Evolutionary conservation across 345 rosid species (phyloP).

Genomic region (Gossypium arboreum): DNA sequence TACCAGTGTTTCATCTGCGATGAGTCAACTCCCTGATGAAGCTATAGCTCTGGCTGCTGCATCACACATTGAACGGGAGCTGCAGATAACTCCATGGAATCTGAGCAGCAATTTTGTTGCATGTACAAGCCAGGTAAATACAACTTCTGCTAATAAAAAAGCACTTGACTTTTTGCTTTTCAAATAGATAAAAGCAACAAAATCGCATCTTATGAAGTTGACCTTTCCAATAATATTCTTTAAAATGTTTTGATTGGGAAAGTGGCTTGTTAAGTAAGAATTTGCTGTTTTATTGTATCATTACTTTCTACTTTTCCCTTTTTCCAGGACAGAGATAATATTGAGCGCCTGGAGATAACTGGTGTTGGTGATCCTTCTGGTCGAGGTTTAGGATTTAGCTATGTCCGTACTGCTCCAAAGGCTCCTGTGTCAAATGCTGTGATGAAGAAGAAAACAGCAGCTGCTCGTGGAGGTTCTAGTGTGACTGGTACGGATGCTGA

Average conservation of each 20-base stretch:
- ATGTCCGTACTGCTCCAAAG: constrained; percentile 84
- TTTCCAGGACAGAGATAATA: constrained; percentile 86
- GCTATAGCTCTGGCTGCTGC: constrained; percentile 98
- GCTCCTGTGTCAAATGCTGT: constrained; percentile 76
- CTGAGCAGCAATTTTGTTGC: constrained; percentile 92
- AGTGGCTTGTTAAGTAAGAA: neutral
- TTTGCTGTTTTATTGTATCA: neutral
- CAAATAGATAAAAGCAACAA: neutral
- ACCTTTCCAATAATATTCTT: neutral
- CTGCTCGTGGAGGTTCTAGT: constrained; percentile 78
- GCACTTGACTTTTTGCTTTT: neutral
- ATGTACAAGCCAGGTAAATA: constrained; percentile 79
- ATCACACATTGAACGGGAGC: constrained; percentile 91
- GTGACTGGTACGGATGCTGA: constrained; percentile 99
- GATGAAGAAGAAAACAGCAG: constrained; percentile 78
- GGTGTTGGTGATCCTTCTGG: constrained; percentile 99
- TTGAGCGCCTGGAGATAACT: constrained; percentile 96
- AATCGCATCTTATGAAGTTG: neutral
- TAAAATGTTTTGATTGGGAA: neutral
- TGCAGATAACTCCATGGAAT: constrained; percentile 96
- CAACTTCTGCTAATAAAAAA: constrained; percentile 11
- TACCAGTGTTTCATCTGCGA: constrained; percentile 69
- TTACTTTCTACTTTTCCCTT: neutral
- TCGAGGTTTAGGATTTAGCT: constrained; percentile 95
- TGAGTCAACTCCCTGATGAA: constrained; percentile 92